A percentile compares a stretch with the other conserved stretches of the same genome.
phyloP scores from a whole-genome alignment of 2,329 filamentous ascomycete genomes.

The Monilinia polystroma region DNA sequence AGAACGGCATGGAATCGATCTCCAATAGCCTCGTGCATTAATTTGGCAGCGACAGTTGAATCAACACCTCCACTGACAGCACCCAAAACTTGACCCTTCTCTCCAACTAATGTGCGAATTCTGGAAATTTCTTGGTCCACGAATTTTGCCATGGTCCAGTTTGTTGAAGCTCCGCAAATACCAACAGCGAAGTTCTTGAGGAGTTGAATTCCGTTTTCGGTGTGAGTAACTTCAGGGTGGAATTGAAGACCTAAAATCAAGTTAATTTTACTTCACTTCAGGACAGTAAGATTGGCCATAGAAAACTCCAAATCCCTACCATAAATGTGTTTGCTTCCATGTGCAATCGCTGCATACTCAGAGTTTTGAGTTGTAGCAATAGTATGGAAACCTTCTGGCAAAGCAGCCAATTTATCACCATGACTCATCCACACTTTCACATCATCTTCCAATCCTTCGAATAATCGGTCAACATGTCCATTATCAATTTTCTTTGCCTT shows the following conservation, averaged over 20 bases:
- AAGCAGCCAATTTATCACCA: constrained; percentile 74
- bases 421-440: constrained; percentile 84
- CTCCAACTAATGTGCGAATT: constrained; percentile 79
- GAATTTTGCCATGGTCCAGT: constrained; percentile 88
- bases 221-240: constrained; percentile 63
- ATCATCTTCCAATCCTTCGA: constrained; percentile 69
- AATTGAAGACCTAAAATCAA: constrained; percentile 24
- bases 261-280: not conserved
- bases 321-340: constrained; percentile 67
- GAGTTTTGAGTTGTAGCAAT: constrained; percentile 76
- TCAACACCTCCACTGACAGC: constrained; percentile 54
- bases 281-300: not conserved
- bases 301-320: constrained; percentile 43
- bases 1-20: constrained; percentile 78
- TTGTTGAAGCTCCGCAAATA: constrained; percentile 73
- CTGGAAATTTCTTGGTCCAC: constrained; percentile 75
- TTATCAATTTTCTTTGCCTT: constrained; percentile 55
- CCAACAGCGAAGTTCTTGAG: constrained; percentile 80
- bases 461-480: constrained; percentile 72
- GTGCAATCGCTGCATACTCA: constrained; percentile 76
- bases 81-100: constrained; percentile 75
- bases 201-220: constrained; percentile 65
- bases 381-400: constrained; percentile 71
- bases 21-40: constrained; percentile 85
- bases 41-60: constrained; percentile 45